Evolutionary conservation across 2,329 filamentous ascomycete genomes (phyloP).

Genomic region (Xylaria arbuscula): DNA sequence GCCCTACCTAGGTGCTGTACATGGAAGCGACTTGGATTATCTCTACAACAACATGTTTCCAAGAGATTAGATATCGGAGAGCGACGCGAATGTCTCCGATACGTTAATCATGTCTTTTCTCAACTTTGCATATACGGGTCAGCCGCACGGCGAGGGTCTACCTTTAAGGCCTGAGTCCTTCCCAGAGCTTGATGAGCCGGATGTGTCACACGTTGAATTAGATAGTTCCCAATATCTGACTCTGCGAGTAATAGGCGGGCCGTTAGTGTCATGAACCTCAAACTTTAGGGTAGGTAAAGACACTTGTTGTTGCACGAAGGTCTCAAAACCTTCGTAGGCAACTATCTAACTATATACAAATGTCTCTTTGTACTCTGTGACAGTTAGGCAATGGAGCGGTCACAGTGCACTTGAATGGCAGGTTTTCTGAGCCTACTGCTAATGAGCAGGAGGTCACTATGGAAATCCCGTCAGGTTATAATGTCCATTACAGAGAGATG

Average conservation of each 20-base stretch:
- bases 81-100: conserved; percentile 35
- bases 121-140: conserved; percentile 44
- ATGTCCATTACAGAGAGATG: neutral
- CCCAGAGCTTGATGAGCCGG: neutral
- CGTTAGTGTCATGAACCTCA: too few species aligned
- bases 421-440: neutral
- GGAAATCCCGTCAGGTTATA: neutral
- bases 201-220: neutral
- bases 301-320: too few species aligned
- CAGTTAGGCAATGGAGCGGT: neutral
- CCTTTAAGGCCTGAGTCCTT: conserved; percentile 43
- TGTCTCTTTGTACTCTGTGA: too few species aligned
- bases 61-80: conserved; percentile 35
- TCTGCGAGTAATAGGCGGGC: neutral
- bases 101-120: conserved; percentile 39
- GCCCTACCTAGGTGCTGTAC: conserved; percentile 42
- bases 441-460: neutral
- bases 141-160: conserved; percentile 24
- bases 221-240: neutral
- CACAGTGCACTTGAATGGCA: neutral
- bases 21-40: conserved; percentile 48
- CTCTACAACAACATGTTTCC: conserved; percentile 44
- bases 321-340: too few species aligned
- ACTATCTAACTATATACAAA: too few species aligned
- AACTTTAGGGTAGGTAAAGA: too few species aligned